phyloP scores from a whole-genome alignment of 768 basidiomycete genomes.

The Antrodiella citrinella region DNA sequence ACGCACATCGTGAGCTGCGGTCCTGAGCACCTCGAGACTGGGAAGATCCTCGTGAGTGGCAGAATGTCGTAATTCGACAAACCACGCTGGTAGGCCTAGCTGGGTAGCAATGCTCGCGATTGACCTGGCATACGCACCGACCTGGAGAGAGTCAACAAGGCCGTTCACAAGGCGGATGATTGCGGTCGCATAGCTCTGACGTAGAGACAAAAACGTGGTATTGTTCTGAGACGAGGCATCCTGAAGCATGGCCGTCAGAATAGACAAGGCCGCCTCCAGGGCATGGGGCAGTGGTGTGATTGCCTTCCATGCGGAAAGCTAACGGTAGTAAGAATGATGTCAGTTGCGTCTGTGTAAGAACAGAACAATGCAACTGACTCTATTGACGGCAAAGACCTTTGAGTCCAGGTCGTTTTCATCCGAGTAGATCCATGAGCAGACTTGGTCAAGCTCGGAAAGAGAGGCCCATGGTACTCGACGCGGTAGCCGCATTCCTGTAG shows the following conservation, averaged over 20 bases:
- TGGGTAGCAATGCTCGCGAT: constrained; percentile 85
- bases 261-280: constrained; percentile 60
- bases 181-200: constrained; percentile 75
- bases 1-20: constrained; percentile 64
- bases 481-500: constrained; percentile 55
- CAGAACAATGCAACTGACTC: constrained; percentile 25
- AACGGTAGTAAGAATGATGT: constrained; percentile 7
- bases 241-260: constrained; percentile 52
- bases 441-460: constrained; percentile 60
- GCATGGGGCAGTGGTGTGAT: constrained; percentile 73
- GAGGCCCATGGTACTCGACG: constrained; percentile 76
- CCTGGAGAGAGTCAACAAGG: constrained; percentile 89
- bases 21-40: constrained; percentile 67
- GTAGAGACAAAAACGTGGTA: constrained; percentile 39
- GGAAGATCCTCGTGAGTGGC: constrained; percentile 96
- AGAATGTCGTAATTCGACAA: constrained; percentile 90
- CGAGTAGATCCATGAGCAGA: constrained; percentile 68
- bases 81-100: constrained; percentile 77
- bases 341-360: neutral
- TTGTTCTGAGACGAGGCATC: constrained; percentile 29
- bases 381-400: constrained; percentile 50
- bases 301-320: constrained; percentile 80
- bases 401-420: constrained; percentile 54
- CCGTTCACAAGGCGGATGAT: constrained; percentile 90
- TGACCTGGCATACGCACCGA: constrained; percentile 81